A percentile compares a stretch with the other conserved stretches of the same genome.
phyloP scores from a whole-genome alignment of 106 monocot species.

The Agapanthus africanus region DNA sequence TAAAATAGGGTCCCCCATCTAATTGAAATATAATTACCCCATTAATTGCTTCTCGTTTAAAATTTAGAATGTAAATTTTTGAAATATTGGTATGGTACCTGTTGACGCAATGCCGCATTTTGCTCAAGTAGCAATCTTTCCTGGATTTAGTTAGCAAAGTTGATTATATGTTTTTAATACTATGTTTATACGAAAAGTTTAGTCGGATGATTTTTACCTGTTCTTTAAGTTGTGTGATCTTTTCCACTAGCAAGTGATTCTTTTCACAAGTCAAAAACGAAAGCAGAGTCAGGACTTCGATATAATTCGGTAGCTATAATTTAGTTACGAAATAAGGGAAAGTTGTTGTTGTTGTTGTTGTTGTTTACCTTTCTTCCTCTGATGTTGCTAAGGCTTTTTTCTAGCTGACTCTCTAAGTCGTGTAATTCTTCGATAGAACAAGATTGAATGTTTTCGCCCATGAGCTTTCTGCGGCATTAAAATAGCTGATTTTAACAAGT shows the following conservation, averaged over 20 bases:
- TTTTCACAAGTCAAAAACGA: not conserved
- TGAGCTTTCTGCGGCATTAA: conserved; percentile 28
- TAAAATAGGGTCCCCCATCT: conserved; percentile 11
- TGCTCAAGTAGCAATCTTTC: conserved; percentile 28
- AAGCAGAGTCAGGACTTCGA: not conserved
- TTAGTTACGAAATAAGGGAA: too few relatives aligned
- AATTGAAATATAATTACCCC: too few relatives aligned
- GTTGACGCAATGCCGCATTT: conserved; percentile 26
- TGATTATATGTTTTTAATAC: too few relatives aligned
- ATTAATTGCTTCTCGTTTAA: too few relatives aligned
- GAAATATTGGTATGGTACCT: conserved; percentile 10
- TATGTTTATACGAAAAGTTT: not conserved
- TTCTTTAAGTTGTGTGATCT: conserved; percentile 28
- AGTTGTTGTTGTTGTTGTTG: too few relatives aligned
- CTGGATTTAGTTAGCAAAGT: conserved; percentile 19
- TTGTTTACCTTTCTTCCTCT: too few relatives aligned
- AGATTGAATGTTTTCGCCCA: conserved; percentile 37
- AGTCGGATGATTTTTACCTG: conserved; percentile 12
- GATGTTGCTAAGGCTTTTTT: too few relatives aligned
- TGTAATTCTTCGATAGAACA: conserved; percentile 43
- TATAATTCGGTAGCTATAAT: too few relatives aligned
- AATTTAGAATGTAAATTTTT: too few relatives aligned
- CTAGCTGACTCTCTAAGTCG: conserved; percentile 41
- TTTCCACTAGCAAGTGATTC: conserved; percentile 22
- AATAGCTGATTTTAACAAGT: not conserved